Evolutionary conservation across 805 yeast genomes (phyloP).

Genomic region (Candida vartiovaarae): DNA sequence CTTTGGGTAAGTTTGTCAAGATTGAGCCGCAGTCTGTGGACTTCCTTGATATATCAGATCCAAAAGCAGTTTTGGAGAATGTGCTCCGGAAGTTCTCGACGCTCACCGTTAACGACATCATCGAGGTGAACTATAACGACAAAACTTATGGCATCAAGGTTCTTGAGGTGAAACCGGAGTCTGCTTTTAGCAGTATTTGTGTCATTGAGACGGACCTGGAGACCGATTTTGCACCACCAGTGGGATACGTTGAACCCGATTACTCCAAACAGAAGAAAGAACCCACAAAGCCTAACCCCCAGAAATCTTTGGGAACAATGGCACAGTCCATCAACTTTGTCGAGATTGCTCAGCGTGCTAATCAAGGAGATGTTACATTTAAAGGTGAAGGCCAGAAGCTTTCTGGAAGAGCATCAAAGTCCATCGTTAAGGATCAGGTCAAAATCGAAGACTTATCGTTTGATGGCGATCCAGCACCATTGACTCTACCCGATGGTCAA

Average conservation of each 20-base stretch:
- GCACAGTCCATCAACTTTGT: slow-evolving; percentile 66
- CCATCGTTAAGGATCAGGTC: slow-evolving; percentile 7
- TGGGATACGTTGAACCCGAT: slow-evolving; percentile 94
- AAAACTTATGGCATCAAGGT: slow-evolving; percentile 73
- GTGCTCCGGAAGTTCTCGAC: slow-evolving; percentile 88
- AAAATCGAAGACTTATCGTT: slow-evolving; percentile 40
- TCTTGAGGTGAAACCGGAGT: slow-evolving; percentile 79
- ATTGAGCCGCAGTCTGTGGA: slow-evolving; percentile 94
- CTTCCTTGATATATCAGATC: slow-evolving; percentile 88
- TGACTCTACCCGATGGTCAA: slow-evolving; percentile 75
- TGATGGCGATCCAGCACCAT: slow-evolving; percentile 62
- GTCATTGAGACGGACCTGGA: slow-evolving; percentile 95
- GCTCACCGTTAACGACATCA: slow-evolving; percentile 73
- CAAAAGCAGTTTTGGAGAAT: slow-evolving; percentile 93
- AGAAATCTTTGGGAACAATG: slow-evolving; percentile 60
- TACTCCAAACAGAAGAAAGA: slow-evolving; percentile 27
- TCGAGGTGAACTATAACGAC: slow-evolving; percentile 80
- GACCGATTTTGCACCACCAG: slow-evolving; percentile 98
- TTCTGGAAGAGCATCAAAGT: slow-evolving; percentile 47
- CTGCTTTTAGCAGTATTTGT: slow-evolving; percentile 62
- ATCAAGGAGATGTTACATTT: slow-evolving; percentile 29
- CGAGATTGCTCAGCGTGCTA: slow-evolving; percentile 41
- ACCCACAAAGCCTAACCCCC: slow-evolving; percentile 1
- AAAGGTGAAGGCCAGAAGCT: slow-evolving; percentile 64
- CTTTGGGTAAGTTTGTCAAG: slow-evolving; percentile 82